Base-by-base conservation (phyloP, 306 rosid species). In the Boehmeria nivea region DNA sequence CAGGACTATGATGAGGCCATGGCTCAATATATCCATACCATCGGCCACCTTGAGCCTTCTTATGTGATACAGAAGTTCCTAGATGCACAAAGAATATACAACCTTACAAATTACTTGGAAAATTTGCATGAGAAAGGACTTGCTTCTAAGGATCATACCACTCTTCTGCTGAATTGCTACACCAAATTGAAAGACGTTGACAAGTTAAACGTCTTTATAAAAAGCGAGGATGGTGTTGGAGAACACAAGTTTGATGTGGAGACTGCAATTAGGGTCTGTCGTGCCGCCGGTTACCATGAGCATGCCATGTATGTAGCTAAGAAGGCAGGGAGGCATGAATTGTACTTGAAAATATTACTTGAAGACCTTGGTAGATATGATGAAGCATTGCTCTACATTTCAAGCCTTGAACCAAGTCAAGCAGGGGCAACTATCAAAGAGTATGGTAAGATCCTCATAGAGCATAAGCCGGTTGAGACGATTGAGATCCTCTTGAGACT, bases 231-330 rank as follows among this genome's bases (percentile, higher is more conserved):
- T 46, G 80, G 87, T 49, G 58, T 75, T 31, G 95, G 98, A 54
- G 95, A 87, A 52, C 95, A 80, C 27, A 91, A 82, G 75, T 91
- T 91, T 75, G 99, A 91, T 36, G 93, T 91, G 52, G 99, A 91
- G 76, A 91, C 99, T 67, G 96, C 95, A 54, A 87, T 87, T 61
- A 77, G 95, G 74, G 99, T 91, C 62, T 91, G 99, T 40, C 96
- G 99, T 47, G 91, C 99, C 71, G 95, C 99, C 68, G 87, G 80
- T 78, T 91, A 91, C 84, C 87, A 91, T 45, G 99, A 91, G 73
- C 99, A 87, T 78, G 99, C 99, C 23, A 91, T 91, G 99, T 87
- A 84, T 84, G 99, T 91, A 43, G 95, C 99, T 70, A 91, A 81
- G 83, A 91, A 81, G 73, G 89, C 91, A 17, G 85, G 94, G 72